These are phyloP conservation scores for Fusarium miscanthi DNA, from an alignment of 2,329 filamentous ascomycete genomes.

Conservation along the genomic window DNA sequence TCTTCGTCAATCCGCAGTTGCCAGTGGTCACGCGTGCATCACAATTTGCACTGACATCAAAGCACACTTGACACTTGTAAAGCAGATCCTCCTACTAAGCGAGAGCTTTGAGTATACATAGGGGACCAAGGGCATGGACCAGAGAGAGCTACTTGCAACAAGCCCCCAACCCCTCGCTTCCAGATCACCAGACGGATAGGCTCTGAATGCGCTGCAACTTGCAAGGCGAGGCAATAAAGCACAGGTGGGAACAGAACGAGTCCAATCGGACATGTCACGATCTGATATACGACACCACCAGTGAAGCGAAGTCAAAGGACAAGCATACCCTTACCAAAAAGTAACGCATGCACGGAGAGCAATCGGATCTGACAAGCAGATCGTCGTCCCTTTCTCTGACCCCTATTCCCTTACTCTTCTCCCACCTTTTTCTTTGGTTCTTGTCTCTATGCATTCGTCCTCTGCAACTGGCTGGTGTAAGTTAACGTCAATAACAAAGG, in stretches of 20 bases:
- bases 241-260: conserved; percentile 8
- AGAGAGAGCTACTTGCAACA: conserved; percentile 15
- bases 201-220: conserved; percentile 8
- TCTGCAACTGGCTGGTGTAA: background rate
- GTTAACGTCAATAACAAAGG: conserved; percentile 14
- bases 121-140: conserved; percentile 12
- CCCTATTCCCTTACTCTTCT: conserved; percentile 11
- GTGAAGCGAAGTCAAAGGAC: conserved; percentile 12
- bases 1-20: conserved; percentile 3
- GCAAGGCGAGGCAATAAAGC: conserved; percentile 10
- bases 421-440: background rate
- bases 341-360: conserved; percentile 24
- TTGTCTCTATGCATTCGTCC: conserved; percentile 9
- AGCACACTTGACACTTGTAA: conserved; percentile 7
- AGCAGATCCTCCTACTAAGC: conserved; percentile 10
- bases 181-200: conserved; percentile 20
- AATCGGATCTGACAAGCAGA: conserved; percentile 22
- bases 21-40: conserved; percentile 36
- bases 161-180: background rate
- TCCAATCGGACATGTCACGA: conserved; percentile 10
- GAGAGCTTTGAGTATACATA: conserved; percentile 1
- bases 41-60: conserved; percentile 41
- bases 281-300: conserved; percentile 8
- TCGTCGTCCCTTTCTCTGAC: conserved; percentile 13
- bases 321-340: conserved; percentile 30